Conservation (phyloP, 2,329 filamentous ascomycete genomes). For the Neopestalotiopsis sp. region DNA sequence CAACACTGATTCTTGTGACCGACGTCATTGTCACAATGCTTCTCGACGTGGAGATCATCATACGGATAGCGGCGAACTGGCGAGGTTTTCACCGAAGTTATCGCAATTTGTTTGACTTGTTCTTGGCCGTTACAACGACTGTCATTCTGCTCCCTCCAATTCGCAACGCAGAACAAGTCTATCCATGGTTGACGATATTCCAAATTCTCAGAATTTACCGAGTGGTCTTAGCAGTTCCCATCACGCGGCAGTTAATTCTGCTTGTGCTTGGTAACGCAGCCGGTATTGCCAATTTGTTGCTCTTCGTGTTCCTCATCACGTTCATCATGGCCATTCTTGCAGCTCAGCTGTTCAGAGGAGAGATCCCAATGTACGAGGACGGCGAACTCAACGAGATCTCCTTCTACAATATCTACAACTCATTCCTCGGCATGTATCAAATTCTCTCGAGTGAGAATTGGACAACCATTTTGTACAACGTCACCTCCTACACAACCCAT, state of each 20-base stretch:
- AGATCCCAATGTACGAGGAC: constrained; percentile 70
- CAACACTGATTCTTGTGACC: constrained; percentile 69
- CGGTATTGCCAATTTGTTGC: constrained; percentile 91
- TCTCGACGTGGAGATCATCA: constrained; percentile 79
- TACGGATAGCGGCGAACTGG: constrained; percentile 82
- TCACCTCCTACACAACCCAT: constrained; percentile 70
- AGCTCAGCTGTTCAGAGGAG: constrained; percentile 87
- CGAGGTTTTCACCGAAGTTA: constrained; percentile 75
- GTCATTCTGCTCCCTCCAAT: constrained; percentile 87
- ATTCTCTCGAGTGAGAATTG: constrained; percentile 95
- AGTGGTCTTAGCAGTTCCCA: constrained; percentile 84
- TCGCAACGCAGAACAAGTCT: constrained; percentile 70
- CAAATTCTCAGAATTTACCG: constrained; percentile 93
- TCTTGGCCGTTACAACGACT: constrained; percentile 79
- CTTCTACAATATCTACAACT: constrained; percentile 92
- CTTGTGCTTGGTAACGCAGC: constrained; percentile 89
- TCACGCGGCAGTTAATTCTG: constrained; percentile 85
- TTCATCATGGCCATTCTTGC: constrained; percentile 95
- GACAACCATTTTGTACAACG: constrained; percentile 85
- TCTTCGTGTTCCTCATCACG: constrained; percentile 95
- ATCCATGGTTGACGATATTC: constrained; percentile 90
- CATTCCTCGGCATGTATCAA: constrained; percentile 97
- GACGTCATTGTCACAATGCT: constrained; percentile 80
- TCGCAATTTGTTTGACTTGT: constrained; percentile 80
- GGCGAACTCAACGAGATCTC: constrained; percentile 71